Conservation (phyloP, 140 eudicot species). For the Ambrosia hybrid region DNA sequence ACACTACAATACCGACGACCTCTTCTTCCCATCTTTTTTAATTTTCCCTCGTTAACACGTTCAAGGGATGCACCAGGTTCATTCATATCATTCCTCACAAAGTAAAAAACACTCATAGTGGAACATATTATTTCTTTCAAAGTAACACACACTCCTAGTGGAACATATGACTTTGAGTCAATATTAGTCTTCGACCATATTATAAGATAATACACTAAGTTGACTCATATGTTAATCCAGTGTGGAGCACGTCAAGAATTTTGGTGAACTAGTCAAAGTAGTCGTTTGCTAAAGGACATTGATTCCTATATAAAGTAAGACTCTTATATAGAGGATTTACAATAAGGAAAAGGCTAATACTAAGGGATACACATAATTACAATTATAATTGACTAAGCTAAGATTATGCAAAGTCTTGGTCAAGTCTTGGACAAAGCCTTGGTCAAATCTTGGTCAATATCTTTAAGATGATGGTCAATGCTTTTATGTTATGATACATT, state of each 20-base stretch:
- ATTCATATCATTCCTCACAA: neutral
- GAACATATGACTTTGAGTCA: neutral
- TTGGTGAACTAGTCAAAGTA: neutral
- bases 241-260: neutral
- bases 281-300: slow-evolving; percentile 6
- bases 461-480: no score
- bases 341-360: no score
- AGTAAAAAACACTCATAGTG: no score
- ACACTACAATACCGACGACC: neutral
- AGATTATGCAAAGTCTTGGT: no score
- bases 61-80: neutral
- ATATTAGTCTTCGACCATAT: neutral
- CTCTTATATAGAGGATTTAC: no score
- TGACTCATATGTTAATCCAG: neutral
- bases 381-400: no score
- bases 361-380: no score
- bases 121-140: no score
- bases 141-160: no score
- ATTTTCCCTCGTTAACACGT: neutral
- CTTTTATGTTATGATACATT: no score
- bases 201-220: neutral
- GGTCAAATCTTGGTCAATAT: no score
- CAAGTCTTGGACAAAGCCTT: no score
- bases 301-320: neutral
- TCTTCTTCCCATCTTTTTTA: neutral